These are phyloP conservation scores for Rhinocladiella mackenziei DNA, from an alignment of 2,329 filamentous ascomycete genomes.

Conservation along the genomic window DNA sequence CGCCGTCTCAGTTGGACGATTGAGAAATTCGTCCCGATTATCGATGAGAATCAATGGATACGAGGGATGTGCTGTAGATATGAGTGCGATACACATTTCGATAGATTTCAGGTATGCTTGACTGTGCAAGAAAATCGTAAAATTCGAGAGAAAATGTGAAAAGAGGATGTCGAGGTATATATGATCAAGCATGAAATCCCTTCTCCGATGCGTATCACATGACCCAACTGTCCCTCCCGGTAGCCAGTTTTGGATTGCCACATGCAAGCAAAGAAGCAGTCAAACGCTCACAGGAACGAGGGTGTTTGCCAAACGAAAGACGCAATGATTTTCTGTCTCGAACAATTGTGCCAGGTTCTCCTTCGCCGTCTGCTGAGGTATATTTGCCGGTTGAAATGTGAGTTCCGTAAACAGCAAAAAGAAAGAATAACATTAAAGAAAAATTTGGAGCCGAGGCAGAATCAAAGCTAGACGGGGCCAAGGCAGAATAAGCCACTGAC, in stretches of 20 bases:
- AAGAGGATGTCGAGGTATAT: neutral
- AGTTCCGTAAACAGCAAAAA: no score
- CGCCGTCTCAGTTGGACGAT: constrained; percentile 56
- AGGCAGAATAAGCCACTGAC: no score
- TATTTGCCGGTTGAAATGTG: no score
- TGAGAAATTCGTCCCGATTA: constrained; percentile 69
- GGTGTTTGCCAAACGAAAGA: no score
- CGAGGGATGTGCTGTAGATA: constrained; percentile 70
- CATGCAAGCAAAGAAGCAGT: neutral
- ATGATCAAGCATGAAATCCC: neutral
- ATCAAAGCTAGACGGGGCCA: no score
- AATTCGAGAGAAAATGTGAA: neutral
- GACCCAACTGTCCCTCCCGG: neutral
- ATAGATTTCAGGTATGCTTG: neutral
- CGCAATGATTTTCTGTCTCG: no score
- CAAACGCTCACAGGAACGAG: no score
- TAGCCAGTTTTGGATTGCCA: neutral
- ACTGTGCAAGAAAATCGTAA: neutral
- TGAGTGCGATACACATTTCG: constrained; percentile 70
- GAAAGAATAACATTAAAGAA: no score
- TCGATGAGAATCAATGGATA: constrained; percentile 72
- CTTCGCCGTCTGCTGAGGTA: no score
- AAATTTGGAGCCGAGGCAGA: no score
- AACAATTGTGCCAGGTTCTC: no score
- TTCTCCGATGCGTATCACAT: neutral